Evolutionary conservation across 73 alveolate genomes (phyloP).

Genomic region (Paraurostyla sp.): DNA sequence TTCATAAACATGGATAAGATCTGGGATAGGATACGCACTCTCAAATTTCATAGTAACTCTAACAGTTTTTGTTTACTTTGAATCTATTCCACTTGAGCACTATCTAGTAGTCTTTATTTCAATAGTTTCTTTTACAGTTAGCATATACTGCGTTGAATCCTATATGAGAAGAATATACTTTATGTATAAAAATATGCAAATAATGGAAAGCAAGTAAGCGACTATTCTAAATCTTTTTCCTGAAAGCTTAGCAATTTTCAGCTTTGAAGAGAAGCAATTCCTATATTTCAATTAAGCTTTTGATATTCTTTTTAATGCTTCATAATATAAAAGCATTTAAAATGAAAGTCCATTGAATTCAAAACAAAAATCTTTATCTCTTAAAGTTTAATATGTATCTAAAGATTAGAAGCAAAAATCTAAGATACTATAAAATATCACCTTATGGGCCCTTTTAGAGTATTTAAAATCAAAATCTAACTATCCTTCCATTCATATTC

Average conservation of each 20-base stretch:
- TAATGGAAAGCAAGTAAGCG: constrained; percentile 31
- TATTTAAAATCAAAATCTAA: too few species aligned
- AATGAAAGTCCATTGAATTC: too few species aligned
- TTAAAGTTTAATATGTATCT: too few species aligned
- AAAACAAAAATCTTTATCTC: neutral
- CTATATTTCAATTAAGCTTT: constrained; percentile 23
- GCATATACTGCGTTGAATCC: neutral
- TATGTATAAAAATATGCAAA: constrained; percentile 4
- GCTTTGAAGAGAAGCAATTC: neutral
- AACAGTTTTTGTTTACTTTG: neutral
- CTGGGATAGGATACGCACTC: neutral
- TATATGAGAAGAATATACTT: neutral
- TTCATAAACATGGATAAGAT: neutral
- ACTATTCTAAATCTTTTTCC: constrained; percentile 26
- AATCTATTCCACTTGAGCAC: neutral
- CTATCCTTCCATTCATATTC: neutral
- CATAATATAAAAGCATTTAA: neutral
- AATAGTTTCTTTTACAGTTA: neutral
- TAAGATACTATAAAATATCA: too few species aligned
- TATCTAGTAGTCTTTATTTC: neutral
- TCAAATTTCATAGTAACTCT: neutral
- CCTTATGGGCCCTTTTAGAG: too few species aligned
- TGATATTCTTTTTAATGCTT: too few species aligned
- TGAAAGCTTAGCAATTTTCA: neutral
- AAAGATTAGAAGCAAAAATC: too few species aligned